Conservation (phyloP, 2,329 filamentous ascomycete species). For the Sporothrix pallida region DNA sequence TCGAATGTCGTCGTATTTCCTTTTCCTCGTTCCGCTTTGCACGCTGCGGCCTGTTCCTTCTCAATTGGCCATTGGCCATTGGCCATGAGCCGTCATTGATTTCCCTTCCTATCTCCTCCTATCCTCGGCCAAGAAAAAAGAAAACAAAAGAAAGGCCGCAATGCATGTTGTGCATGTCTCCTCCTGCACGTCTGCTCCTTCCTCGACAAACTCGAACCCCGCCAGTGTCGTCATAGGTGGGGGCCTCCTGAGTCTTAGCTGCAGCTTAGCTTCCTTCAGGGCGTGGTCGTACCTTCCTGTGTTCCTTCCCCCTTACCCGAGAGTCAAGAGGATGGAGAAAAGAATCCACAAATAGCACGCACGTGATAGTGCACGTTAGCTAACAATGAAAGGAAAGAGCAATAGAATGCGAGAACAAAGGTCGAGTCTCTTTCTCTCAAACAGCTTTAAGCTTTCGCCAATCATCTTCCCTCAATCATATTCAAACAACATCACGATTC, state of each 20-base stretch:
- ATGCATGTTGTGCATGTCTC: not conserved
- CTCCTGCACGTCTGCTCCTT: not conserved
- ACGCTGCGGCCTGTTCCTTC: slow-evolving; percentile 8
- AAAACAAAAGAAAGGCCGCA: slow-evolving; percentile 2
- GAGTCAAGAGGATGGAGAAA: not conserved
- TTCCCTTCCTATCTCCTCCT: not conserved
- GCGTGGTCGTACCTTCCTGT: slow-evolving; percentile 7
- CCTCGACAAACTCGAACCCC: slow-evolving; percentile 21
- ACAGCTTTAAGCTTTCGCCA: too few species aligned
- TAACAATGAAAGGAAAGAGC: not conserved
- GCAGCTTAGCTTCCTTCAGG: slow-evolving; percentile 15
- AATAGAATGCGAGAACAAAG: not conserved
- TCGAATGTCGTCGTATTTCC: slow-evolving; percentile 24
- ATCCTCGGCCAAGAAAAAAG: slow-evolving; percentile 1
- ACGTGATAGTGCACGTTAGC: slow-evolving; percentile 19
- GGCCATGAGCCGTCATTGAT: not conserved
- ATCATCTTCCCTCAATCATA: not conserved
- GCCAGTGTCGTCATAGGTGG: slow-evolving; percentile 37
- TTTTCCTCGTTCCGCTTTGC: slow-evolving; percentile 2
- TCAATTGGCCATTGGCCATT: slow-evolving; percentile 16
- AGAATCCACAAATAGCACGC: not conserved
- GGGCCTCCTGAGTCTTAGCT: slow-evolving; percentile 19
- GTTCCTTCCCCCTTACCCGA: slow-evolving; percentile 17
- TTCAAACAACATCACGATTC: not conserved
- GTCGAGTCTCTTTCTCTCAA: not conserved